Conservation (phyloP, 1,284 basidiomycete genomes). For the Vanrija humicola region DNA sequence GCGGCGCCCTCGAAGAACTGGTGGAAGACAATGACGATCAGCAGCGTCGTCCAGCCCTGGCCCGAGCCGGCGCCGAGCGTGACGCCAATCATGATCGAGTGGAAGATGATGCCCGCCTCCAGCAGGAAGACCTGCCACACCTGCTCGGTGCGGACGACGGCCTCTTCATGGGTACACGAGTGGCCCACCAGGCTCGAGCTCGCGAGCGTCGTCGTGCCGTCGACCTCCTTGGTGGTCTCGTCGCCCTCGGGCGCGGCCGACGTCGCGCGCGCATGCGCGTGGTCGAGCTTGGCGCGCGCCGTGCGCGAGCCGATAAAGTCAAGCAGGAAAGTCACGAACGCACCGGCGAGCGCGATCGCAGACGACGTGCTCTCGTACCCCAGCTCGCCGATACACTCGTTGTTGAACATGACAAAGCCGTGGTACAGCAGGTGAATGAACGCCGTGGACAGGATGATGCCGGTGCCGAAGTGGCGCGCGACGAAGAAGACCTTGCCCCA, state of each 20-base stretch:
- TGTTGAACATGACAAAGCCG: slow-evolving; percentile 47
- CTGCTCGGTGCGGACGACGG: not conserved
- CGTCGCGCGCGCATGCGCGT: not conserved
- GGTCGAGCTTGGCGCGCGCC: not conserved
- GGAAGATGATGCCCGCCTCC: slow-evolving; percentile 51
- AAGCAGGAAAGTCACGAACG: slow-evolving; percentile 39
- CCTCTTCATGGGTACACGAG: not conserved
- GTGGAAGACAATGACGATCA: slow-evolving; percentile 36
- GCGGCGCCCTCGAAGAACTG: slow-evolving; percentile 36
- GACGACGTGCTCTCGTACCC: slow-evolving; percentile 49
- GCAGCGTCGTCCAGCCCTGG: slow-evolving; percentile 24
- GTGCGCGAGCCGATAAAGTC: slow-evolving; percentile 44
- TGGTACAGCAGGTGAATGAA: slow-evolving; percentile 52
- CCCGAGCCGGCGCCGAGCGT: slow-evolving; percentile 25
- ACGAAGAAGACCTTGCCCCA: slow-evolving; percentile 45
- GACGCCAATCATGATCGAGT: slow-evolving; percentile 28
- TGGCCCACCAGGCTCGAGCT: not conserved
- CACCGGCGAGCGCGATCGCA: slow-evolving; percentile 46
- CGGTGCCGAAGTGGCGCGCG: slow-evolving; percentile 45
- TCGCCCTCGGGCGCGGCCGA: too few species aligned
- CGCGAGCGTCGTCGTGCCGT: too few species aligned
- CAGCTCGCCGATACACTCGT: slow-evolving; percentile 50
- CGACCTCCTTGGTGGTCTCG: too few species aligned
- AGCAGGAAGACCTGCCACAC: slow-evolving; percentile 44
- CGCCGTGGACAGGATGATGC: slow-evolving; percentile 51